phyloP scores from a whole-genome alignment of 345 rosid genomes.

The Arabidopsis suecica region DNA sequence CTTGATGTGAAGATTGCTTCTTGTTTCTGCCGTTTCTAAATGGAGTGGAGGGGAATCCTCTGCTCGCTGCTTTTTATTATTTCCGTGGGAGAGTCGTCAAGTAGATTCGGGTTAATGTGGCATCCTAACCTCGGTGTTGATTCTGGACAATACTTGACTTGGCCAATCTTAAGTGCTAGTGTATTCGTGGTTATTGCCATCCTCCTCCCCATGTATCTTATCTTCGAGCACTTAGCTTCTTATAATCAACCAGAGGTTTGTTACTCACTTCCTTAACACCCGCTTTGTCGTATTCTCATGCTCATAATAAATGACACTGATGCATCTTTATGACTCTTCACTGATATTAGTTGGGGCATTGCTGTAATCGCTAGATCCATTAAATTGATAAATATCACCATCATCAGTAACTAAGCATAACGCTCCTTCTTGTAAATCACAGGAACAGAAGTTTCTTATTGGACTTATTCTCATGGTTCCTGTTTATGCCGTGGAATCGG shows the following conservation, averaged over 20 bases:
- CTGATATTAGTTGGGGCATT: neutral
- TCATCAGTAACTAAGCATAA: neutral
- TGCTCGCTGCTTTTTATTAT: slow-evolving; percentile 61
- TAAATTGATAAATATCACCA: slow-evolving; percentile 11
- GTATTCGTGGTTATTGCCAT: slow-evolving; percentile 79
- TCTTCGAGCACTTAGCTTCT: slow-evolving; percentile 87
- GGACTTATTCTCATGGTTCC: slow-evolving; percentile 99
- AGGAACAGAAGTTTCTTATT: slow-evolving; percentile 97
- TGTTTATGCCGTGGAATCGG: slow-evolving; percentile 94
- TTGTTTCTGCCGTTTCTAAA: slow-evolving; percentile 30
- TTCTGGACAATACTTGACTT: slow-evolving; percentile 53
- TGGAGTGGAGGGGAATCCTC: slow-evolving; percentile 69
- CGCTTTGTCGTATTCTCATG: neutral
- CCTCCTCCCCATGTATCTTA: slow-evolving; percentile 84
- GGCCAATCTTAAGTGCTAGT: slow-evolving; percentile 92
- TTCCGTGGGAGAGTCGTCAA: slow-evolving; percentile 64
- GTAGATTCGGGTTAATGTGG: slow-evolving; percentile 56
- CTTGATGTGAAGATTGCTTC: slow-evolving; percentile 23
- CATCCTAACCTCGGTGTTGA: slow-evolving; percentile 51
- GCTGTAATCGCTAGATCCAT: neutral
- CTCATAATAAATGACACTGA: neutral
- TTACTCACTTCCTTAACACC: slow-evolving; percentile 31
- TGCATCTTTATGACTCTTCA: slow-evolving; percentile 6
- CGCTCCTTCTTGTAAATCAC: slow-evolving; percentile 44
- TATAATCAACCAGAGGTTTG: slow-evolving; percentile 97